These are phyloP conservation scores for Fusarium virguliforme DNA, from an alignment of 2,329 filamentous ascomycete species.

Conservation along the genomic window DNA sequence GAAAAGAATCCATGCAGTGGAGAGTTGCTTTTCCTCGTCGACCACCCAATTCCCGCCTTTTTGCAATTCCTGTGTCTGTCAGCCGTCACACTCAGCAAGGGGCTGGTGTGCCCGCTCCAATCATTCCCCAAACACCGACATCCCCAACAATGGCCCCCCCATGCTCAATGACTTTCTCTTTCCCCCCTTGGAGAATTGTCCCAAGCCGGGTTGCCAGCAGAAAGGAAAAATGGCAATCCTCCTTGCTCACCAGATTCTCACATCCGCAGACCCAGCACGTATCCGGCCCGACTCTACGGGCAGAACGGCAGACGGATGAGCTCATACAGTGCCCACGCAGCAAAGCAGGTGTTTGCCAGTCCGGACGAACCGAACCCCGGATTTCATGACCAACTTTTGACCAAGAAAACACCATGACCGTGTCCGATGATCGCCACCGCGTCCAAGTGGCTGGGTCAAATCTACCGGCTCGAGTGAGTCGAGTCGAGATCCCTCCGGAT, in stretches of 20 bases:
- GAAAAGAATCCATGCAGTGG: slow-evolving; percentile 31
- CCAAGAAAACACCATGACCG: slow-evolving; percentile 14
- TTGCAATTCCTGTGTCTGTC: slow-evolving; percentile 28
- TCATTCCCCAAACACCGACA: slow-evolving; percentile 16
- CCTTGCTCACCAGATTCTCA: slow-evolving; percentile 17
- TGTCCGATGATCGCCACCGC: slow-evolving; percentile 22
- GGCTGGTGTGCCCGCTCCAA: slow-evolving; percentile 18
- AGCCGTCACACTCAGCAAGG: slow-evolving; percentile 24
- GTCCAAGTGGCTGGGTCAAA: slow-evolving; percentile 32
- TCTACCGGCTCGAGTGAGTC: slow-evolving; percentile 11
- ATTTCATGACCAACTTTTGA: slow-evolving; percentile 19
- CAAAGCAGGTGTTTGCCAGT: slow-evolving; percentile 5
- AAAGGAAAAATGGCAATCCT: slow-evolving; percentile 6
- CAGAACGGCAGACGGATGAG: slow-evolving; percentile 6
- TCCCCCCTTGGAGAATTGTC: slow-evolving; percentile 10
- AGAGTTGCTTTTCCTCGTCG: slow-evolving; percentile 29
- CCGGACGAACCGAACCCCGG: slow-evolving; percentile 25
- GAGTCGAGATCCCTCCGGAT: slow-evolving; percentile 17
- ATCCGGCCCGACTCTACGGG: slow-evolving; percentile 30
- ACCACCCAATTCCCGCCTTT: slow-evolving; percentile 29
- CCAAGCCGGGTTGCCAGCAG: not conserved
- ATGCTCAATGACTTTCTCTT: slow-evolving; percentile 1
- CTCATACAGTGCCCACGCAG: slow-evolving; percentile 17
- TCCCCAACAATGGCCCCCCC: slow-evolving; percentile 25
- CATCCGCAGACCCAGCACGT: slow-evolving; percentile 17